phyloP scores from a whole-genome alignment of 208 protist genomes.

The Wallacemonas sp. region DNA sequence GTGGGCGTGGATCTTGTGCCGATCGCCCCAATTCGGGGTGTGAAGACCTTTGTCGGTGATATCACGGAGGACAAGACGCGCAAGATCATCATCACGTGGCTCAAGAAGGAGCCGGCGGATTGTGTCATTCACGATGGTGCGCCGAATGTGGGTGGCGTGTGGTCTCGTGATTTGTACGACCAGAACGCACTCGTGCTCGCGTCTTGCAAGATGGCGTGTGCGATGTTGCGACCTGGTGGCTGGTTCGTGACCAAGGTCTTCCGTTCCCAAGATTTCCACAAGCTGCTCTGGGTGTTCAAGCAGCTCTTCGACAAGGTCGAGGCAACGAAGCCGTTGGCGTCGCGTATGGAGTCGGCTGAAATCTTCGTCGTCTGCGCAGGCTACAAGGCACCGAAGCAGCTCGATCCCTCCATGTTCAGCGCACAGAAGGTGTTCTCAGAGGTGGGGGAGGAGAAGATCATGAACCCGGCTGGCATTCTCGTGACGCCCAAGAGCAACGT shows the following conservation, averaged over 20 bases:
- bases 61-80: constrained; percentile 98
- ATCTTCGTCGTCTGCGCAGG: constrained; percentile 98
- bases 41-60: constrained; percentile 96
- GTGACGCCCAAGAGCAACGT: constrained; percentile 80
- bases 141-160: constrained; percentile 98
- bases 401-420: constrained; percentile 97
- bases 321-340: constrained; percentile 97
- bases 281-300: constrained; percentile 98
- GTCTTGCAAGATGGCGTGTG: constrained; percentile 95
- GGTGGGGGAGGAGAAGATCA: constrained; percentile 88
- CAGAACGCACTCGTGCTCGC: constrained; percentile 96
- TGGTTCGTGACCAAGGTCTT: constrained; percentile 99
- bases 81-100: constrained; percentile 90
- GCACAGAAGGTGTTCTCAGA: constrained; percentile 95
- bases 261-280: constrained; percentile 98
- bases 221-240: constrained; percentile 92
- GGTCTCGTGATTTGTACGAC: constrained; percentile 98
- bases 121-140: constrained; percentile 99
- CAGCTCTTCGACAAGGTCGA: constrained; percentile 99
- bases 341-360: constrained; percentile 97
- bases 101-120: constrained; percentile 94
- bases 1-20: constrained; percentile 98
- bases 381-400: constrained; percentile 94
- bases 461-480: constrained; percentile 66
- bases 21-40: constrained; percentile 97